Evolutionary conservation across 306 rosid species (phyloP).

Genomic region (Cucumis hystrix): DNA sequence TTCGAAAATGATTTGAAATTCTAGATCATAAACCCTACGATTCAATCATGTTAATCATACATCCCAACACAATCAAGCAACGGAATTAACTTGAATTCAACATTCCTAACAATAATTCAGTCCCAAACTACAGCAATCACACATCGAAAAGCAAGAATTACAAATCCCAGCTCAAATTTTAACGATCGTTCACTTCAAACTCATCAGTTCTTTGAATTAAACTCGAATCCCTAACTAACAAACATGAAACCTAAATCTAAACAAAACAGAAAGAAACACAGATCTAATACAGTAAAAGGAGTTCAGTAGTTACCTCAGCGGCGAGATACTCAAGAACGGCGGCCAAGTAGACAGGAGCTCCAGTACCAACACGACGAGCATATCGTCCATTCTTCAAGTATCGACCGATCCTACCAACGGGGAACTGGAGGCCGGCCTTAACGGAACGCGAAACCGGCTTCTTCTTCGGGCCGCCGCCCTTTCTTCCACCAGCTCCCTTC

Average conservation of each 20-base stretch:
- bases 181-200: background rate
- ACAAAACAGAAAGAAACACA: background rate
- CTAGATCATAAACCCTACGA: background rate
- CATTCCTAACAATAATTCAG: background rate
- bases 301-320: constrained; percentile 34
- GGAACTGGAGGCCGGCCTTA: constrained; percentile 63
- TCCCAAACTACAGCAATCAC: background rate
- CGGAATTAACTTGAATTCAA: background rate
- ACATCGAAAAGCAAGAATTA: background rate
- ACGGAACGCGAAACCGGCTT: constrained; percentile 52
- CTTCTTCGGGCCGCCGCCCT: constrained; percentile 65
- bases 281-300: background rate
- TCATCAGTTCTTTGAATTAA: background rate
- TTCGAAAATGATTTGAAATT: background rate
- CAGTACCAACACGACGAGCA: constrained; percentile 45
- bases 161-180: background rate
- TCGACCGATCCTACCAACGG: constrained; percentile 70
- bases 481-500: constrained; percentile 60
- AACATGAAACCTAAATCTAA: background rate
- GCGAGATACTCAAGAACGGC: constrained; percentile 69
- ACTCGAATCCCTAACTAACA: background rate
- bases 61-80: background rate
- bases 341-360: constrained; percentile 70
- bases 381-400: constrained; percentile 60
- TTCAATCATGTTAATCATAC: background rate